These are phyloP conservation scores for Aureobasidium melanogenum DNA, from an alignment of 2,329 filamentous ascomycete genomes.

Conservation along the genomic window DNA sequence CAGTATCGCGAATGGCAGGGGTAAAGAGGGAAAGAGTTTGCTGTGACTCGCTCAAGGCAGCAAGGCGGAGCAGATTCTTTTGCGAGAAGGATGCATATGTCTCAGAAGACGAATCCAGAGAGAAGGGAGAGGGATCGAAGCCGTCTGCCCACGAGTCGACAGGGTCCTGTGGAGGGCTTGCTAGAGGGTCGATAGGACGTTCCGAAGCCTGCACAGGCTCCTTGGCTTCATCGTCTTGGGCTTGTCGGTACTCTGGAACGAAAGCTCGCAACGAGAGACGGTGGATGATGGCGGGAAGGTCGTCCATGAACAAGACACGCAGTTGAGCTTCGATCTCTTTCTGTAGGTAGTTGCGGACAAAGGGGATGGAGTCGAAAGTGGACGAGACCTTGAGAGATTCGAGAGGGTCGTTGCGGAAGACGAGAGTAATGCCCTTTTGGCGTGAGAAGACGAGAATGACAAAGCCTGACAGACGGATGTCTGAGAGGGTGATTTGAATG, in stretches of 20 bases:
- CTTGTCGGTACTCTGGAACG: conserved; percentile 74
- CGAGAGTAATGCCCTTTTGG: conserved; percentile 90
- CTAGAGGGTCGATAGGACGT: conserved; percentile 24
- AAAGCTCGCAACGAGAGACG: conserved; percentile 79
- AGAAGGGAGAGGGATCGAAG: conserved; percentile 59
- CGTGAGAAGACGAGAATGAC: conserved; percentile 97
- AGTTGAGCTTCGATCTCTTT: conserved; percentile 91
- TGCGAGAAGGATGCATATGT: conserved; percentile 88
- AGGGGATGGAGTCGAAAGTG: conserved; percentile 97
- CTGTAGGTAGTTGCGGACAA: conserved; percentile 93
- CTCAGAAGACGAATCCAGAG: conserved; percentile 70
- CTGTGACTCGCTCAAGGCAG: conserved; percentile 77
- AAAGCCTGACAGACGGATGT: conserved; percentile 92
- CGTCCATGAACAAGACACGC: conserved; percentile 93
- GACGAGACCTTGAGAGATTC: conserved; percentile 98
- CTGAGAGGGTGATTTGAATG: conserved; percentile 90
- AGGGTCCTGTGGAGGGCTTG: conserved; percentile 46
- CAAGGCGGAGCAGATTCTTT: conserved; percentile 80
- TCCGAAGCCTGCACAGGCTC: conserved; percentile 28
- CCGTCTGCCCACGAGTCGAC: conserved; percentile 73
- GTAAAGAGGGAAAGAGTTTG: conserved; percentile 87
- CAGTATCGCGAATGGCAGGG: conserved; percentile 77
- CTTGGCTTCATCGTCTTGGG: conserved; percentile 46
- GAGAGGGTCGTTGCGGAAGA: conserved; percentile 95
- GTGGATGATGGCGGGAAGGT: conserved; percentile 93